A percentile compares a stretch with the other conserved stretches of the same genome.
phyloP scores from a whole-genome alignment of 2,329 filamentous ascomycete species.

The Sarocladium strictum region DNA sequence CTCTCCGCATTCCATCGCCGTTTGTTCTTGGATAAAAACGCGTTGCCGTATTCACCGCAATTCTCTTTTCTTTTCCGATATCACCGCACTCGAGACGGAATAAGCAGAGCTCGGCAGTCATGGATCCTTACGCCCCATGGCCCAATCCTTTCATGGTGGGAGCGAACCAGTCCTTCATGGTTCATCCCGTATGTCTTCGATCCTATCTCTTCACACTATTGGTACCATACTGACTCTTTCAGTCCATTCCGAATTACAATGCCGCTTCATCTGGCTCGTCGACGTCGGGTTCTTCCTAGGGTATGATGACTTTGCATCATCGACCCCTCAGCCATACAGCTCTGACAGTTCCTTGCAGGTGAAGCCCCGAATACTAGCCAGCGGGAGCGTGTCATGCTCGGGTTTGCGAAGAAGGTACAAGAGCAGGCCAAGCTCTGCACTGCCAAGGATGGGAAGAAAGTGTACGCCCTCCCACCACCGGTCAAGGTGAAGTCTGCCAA shows the following conservation, averaged over 20 bases:
- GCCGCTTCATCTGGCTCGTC: background rate
- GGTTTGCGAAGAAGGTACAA: background rate
- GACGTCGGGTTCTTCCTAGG: background rate
- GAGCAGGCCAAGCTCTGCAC: background rate
- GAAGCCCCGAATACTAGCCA: background rate
- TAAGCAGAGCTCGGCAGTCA: background rate
- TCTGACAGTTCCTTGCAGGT: background rate
- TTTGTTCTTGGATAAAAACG: constrained; percentile 4
- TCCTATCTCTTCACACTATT: too few species aligned
- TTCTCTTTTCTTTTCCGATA: background rate
- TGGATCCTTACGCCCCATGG: background rate
- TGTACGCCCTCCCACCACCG: background rate
- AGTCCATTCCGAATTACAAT: constrained; percentile 1
- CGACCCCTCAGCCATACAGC: background rate
- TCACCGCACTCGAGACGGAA: background rate
- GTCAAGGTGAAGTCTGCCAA: background rate
- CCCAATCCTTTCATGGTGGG: background rate
- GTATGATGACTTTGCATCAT: background rate
- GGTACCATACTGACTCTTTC: background rate
- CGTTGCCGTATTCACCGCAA: background rate
- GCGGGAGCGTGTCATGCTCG: background rate
- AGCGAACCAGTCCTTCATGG: constrained; percentile 5
- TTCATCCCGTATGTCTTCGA: background rate
- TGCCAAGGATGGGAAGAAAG: background rate
- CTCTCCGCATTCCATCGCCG: too few species aligned